phyloP scores from a whole-genome alignment of 2,329 filamentous ascomycete species.

The Aspergillus nomiae region DNA sequence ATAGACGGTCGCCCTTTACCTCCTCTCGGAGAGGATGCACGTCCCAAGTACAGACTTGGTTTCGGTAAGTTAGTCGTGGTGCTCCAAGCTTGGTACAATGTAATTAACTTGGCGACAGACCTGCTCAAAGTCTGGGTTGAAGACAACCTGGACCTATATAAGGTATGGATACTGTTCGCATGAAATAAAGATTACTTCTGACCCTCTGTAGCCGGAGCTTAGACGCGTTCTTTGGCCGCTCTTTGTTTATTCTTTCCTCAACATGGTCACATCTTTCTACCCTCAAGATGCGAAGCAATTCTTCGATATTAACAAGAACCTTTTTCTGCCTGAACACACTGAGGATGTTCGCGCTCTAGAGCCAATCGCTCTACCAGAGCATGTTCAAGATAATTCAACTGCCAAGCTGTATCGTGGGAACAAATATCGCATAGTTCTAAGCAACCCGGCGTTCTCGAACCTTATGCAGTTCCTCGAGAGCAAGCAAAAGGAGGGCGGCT shows the following conservation, averaged over 20 bases:
- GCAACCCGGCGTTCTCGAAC: slow-evolving; percentile 77
- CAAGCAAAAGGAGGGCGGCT: slow-evolving; percentile 79
- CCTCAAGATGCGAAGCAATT: slow-evolving; percentile 72
- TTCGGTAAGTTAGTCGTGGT: slow-evolving; percentile 53
- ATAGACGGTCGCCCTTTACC: slow-evolving; percentile 76
- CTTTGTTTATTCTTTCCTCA: slow-evolving; percentile 90
- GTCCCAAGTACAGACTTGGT: slow-evolving; percentile 74
- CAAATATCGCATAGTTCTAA: slow-evolving; percentile 89
- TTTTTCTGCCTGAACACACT: slow-evolving; percentile 74
- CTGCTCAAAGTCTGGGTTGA: slow-evolving; percentile 82
- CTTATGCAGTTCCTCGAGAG: slow-evolving; percentile 86
- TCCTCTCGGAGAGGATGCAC: slow-evolving; percentile 67
- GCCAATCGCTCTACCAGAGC: slow-evolving; percentile 72
- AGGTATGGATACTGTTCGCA: slow-evolving; percentile 55
- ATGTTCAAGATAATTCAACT: slow-evolving; percentile 74
- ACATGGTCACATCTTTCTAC: slow-evolving; percentile 73
- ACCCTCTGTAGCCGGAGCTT: slow-evolving; percentile 69
- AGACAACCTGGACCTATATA: slow-evolving; percentile 90
- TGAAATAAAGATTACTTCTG: neutral
- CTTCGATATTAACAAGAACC: slow-evolving; percentile 66
- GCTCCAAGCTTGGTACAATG: neutral
- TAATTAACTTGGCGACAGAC: slow-evolving; percentile 42
- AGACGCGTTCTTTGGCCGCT: slow-evolving; percentile 87
- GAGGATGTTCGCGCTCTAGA: slow-evolving; percentile 79
- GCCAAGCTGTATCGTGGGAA: slow-evolving; percentile 80